Conservation (phyloP, 257 asterid genomes). For the Petunia axillaris region DNA sequence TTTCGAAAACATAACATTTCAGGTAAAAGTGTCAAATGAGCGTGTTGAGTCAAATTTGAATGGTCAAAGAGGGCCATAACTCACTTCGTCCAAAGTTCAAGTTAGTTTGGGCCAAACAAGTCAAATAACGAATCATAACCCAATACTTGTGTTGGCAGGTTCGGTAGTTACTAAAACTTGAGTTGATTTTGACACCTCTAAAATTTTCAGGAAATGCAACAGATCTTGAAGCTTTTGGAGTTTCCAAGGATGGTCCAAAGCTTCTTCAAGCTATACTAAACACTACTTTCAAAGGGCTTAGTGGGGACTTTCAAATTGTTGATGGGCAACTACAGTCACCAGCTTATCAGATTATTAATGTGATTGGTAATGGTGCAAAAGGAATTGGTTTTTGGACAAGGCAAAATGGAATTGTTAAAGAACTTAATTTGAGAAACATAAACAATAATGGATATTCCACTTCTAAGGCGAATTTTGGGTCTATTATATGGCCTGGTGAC, state of each 20-base stretch:
- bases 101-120: background rate
- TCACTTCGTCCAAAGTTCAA: background rate
- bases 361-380: conserved; percentile 21
- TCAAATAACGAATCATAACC: background rate
- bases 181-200: conserved; percentile 2
- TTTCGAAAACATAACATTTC: conserved; percentile 33
- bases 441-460: conserved; percentile 23
- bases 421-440: background rate
- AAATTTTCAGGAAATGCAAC: conserved; percentile 33
- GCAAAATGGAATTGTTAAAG: conserved; percentile 32
- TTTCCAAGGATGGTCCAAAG: conserved; percentile 43
- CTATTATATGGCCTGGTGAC: conserved; percentile 61
- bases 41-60: background rate
- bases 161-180: background rate
- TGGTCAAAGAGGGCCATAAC: background rate
- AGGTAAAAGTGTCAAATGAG: background rate
- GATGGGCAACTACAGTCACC: conserved; percentile 35
- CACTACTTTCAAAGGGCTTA: conserved; percentile 34
- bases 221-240: conserved; percentile 47
- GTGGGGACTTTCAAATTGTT: conserved; percentile 31
- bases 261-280: conserved; percentile 35
- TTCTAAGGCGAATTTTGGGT: conserved; percentile 37
- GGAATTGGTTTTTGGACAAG: conserved; percentile 39
- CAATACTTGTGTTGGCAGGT: background rate
- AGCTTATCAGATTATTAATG: conserved; percentile 34